Conservation (phyloP, 257 asterid genomes). For the Solanum chmielewskii region DNA sequence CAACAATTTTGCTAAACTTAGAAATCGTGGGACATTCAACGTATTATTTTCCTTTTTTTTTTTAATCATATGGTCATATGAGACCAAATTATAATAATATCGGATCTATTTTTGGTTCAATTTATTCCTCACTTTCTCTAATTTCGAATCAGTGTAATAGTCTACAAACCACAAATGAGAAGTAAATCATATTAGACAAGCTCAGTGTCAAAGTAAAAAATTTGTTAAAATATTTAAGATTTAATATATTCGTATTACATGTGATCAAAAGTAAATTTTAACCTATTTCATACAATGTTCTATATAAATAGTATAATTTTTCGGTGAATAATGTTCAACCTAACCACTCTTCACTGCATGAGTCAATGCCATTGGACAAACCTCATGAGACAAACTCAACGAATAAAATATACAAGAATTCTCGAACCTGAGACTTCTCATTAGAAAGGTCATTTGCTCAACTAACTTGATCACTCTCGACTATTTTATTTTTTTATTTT, state of each 20-base stretch:
- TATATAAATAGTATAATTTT: too few species aligned
- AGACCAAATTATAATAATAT: not conserved
- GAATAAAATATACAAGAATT: not conserved
- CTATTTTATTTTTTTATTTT: not conserved
- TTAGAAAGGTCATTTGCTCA: not conserved
- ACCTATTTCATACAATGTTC: not conserved
- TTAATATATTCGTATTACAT: too few species aligned
- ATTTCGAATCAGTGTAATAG: rapidly evolving
- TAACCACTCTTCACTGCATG: not conserved
- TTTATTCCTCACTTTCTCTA: not conserved
- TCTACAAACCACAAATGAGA: rapidly evolving
- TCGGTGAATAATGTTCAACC: not conserved
- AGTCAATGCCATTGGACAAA: not conserved
- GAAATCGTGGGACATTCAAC: not conserved
- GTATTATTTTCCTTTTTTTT: not conserved
- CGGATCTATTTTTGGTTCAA: not conserved
- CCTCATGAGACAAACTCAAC: not conserved
- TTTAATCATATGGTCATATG: not conserved
- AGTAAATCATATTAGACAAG: not conserved
- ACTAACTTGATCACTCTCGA: not conserved
- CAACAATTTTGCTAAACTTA: not conserved
- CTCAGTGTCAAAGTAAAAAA: not conserved
- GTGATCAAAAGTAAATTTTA: too few species aligned
- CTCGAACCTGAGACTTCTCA: not conserved
- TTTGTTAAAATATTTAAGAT: too few species aligned